Evolutionary conservation across 345 rosid species (phyloP).

Genomic region (Excoecaria agallocha): DNA sequence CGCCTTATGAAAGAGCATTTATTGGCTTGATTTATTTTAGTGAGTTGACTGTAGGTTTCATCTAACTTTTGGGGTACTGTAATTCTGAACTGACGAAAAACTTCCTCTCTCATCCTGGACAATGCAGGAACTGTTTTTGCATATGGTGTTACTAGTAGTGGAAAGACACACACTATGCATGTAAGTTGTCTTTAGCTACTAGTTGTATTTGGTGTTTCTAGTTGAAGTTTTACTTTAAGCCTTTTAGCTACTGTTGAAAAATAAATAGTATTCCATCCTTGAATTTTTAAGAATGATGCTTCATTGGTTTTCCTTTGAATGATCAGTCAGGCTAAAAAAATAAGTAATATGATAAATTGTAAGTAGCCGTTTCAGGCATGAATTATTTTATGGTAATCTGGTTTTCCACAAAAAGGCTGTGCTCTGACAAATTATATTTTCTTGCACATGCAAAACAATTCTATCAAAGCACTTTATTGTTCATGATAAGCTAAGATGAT

Average conservation of each 20-base stretch:
- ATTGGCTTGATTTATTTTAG: not conserved
- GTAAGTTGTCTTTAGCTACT: constrained; percentile 44
- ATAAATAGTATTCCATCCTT: not conserved
- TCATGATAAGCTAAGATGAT: not conserved
- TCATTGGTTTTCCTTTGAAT: not conserved
- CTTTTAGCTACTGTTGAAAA: not conserved
- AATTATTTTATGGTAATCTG: not conserved
- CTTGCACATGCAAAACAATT: not conserved
- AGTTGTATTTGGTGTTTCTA: not conserved
- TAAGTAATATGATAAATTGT: not conserved
- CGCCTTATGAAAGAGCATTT: not conserved
- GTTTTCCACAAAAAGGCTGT: not conserved
- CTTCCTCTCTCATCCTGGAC: not conserved
- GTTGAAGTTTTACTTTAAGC: not conserved
- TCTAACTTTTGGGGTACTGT: not conserved
- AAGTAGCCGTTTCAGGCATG: not conserved
- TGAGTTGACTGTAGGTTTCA: not conserved
- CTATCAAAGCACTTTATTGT: not conserved
- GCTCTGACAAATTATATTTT: not conserved
- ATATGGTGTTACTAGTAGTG: constrained; percentile 99
- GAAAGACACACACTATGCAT: constrained; percentile 99
- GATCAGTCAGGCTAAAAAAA: not conserved
- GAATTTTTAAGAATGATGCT: not conserved
- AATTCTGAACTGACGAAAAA: not conserved
- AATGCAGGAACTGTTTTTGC: constrained; percentile 96